phyloP scores from a whole-genome alignment of 2,329 filamentous ascomycete species.

The Paracorniculantispora psalliotae region DNA sequence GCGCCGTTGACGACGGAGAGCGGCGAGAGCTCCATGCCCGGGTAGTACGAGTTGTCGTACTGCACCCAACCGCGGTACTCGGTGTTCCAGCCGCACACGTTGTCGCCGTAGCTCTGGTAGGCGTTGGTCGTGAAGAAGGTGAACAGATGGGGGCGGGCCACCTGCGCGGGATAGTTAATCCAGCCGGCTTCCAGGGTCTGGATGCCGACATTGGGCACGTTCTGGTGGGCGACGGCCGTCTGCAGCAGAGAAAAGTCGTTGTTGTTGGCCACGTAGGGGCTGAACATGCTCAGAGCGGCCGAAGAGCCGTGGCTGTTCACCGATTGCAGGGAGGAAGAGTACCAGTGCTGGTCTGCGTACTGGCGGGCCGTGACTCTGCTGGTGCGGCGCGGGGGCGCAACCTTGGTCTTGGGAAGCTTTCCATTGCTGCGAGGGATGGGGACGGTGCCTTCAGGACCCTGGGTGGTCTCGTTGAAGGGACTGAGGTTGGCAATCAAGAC shows the following conservation, averaged over 20 bases:
- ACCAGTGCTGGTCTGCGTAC: constrained; percentile 13
- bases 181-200: constrained; percentile 15
- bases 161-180: constrained; percentile 14
- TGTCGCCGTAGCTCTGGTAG: constrained; percentile 10
- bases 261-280: constrained; percentile 9
- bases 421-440: constrained; percentile 14
- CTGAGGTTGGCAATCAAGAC: background rate
- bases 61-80: constrained; percentile 15
- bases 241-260: constrained; percentile 16
- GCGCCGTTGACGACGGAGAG: constrained; percentile 7
- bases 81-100: constrained; percentile 13
- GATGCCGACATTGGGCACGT: constrained; percentile 7
- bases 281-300: constrained; percentile 12
- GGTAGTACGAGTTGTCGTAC: constrained; percentile 13
- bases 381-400: background rate
- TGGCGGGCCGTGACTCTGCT: constrained; percentile 4
- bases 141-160: constrained; percentile 10
- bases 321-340: constrained; percentile 1
- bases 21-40: constrained; percentile 13
- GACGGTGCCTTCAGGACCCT: constrained; percentile 14
- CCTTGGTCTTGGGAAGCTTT: background rate
- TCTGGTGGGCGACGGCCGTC: constrained; percentile 1
- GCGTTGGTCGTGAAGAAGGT: constrained; percentile 14
- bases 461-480: constrained; percentile 4
- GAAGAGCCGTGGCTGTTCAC: constrained; percentile 5